These are phyloP conservation scores for Luffa aegyptiaca DNA, from an alignment of 306 rosid species.

Conservation along the genomic window DNA sequence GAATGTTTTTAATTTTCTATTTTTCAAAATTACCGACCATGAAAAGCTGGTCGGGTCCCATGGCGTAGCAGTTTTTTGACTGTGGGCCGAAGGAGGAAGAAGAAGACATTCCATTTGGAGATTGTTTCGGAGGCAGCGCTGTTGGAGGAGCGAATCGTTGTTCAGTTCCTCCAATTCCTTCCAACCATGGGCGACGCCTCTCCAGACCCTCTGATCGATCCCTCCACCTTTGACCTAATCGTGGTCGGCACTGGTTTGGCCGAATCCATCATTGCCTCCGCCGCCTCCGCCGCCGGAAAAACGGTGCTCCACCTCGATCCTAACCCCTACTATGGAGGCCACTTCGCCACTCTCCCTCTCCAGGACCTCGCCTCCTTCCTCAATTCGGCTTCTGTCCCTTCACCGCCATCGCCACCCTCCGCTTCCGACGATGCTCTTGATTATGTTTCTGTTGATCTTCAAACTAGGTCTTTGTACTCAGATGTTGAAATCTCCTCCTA, in stretches of 20 bases:
- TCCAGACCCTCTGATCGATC: constrained; percentile 62
- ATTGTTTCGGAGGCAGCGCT: not conserved
- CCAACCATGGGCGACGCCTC: constrained; percentile 29
- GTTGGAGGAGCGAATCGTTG: not conserved
- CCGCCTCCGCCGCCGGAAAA: constrained; percentile 58
- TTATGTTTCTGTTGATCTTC: constrained; percentile 25
- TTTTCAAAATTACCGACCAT: not conserved
- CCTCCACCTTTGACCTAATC: constrained; percentile 55
- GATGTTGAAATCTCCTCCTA: constrained; percentile 26
- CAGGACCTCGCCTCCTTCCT: constrained; percentile 50
- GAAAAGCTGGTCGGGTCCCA: not conserved
- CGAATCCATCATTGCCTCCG: constrained; percentile 60
- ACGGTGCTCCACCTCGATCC: constrained; percentile 80
- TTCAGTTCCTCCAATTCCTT: not conserved
- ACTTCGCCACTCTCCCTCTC: constrained; percentile 52
- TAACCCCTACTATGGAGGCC: constrained; percentile 60
- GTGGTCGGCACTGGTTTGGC: constrained; percentile 67
- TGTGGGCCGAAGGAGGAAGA: not conserved
- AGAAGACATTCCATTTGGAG: not conserved
- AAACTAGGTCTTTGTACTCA: constrained; percentile 25
- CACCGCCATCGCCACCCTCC: constrained; percentile 10
- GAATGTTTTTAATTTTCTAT: too few relatives aligned
- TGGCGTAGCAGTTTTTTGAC: not conserved
- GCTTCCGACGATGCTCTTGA: constrained; percentile 15
- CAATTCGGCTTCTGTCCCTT: constrained; percentile 22